These are phyloP conservation scores for Podaxis sp. DNA, from an alignment of 768 basidiomycete species.

Conservation along the genomic window DNA sequence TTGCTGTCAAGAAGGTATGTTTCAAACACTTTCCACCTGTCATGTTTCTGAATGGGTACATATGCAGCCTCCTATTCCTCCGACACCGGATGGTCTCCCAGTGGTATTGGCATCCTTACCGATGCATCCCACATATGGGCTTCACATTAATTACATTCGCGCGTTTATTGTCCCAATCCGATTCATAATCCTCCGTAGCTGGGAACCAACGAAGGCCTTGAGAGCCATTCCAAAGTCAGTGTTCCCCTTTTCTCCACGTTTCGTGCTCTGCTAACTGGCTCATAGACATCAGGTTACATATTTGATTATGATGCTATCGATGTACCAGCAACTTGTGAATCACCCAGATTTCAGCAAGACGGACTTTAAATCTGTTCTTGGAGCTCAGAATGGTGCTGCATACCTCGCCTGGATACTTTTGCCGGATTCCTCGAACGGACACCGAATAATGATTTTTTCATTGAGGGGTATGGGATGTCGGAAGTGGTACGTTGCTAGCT, in stretches of 20 bases:
- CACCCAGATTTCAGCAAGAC: conserved; percentile 41
- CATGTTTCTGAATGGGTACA: neutral
- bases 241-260: neutral
- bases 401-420: conserved; percentile 56
- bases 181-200: conserved; percentile 48
- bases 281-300: conserved; percentile 49
- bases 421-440: conserved; percentile 32
- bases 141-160: conserved; percentile 49
- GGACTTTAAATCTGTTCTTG: conserved; percentile 48
- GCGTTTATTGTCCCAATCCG: conserved; percentile 41
- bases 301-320: conserved; percentile 55
- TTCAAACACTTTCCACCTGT: conserved; percentile 19
- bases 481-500: conserved; percentile 38
- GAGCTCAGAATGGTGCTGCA: conserved; percentile 53
- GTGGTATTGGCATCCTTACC: conserved; percentile 56
- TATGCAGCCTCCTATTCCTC: conserved; percentile 31
- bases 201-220: conserved; percentile 51
- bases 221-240: conserved; percentile 54
- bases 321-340: conserved; percentile 59
- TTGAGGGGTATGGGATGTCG: conserved; percentile 64
- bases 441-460: conserved; percentile 26
- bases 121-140: conserved; percentile 61
- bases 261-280: neutral
- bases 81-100: conserved; percentile 40
- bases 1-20: conserved; percentile 23